Evolutionary conservation across 225 moss, liverwort and hornwort genomes (phyloP), one percentile per base, ranked within the genome.

Genomic region (Anthoceros angustus): DNA sequence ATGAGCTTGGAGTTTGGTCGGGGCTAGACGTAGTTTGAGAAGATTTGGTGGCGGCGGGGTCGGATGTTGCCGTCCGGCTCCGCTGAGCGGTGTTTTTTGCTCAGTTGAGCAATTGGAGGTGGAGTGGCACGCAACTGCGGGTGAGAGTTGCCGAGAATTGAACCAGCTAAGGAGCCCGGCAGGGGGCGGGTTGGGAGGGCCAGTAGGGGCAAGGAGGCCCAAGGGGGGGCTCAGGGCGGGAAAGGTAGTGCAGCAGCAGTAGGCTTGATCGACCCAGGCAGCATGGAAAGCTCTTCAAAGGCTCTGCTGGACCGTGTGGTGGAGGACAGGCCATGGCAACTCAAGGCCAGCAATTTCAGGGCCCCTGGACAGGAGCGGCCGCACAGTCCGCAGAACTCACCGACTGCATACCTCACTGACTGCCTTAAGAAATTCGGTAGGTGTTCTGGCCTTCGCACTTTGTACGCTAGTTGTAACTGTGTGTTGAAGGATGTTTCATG

Each of bases 251-350:
- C 5, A 7, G 8, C 55, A 18, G 55, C 5, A 55, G 55, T 0
- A 23, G n/a, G 23, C 5, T 18, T 7, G 23, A 55, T 15, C 0
- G 55, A 55, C 55, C n/a, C 7, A 6, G 55, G 23, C 49, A 50
- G 10, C 7, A 55, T 64, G 64, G 64, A 64, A 21, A 74, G 77
- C 63, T 64, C 70, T 11, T 40, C 60, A 23, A 70, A 73, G 64
- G 43, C 64, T 42, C 61, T 74, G 38, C 63, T 72, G 10, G 55
- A 46, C 24, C 64, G 46, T 0, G 65, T 70, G 63, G 41, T 40
- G 9, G 79, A 62, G 18, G 79, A 79, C 12, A 40, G 68, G 10
- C 64, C 77, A 6, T 81, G 80, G 80, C 80, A 77, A 39, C 72
- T 81, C 39, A 65, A 75, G 39, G 69, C 80, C 12, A 77, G 77